Base-by-base conservation (phyloP, 2,329 filamentous ascomycete species). In the Dothidotthia symphoricarpi region DNA sequence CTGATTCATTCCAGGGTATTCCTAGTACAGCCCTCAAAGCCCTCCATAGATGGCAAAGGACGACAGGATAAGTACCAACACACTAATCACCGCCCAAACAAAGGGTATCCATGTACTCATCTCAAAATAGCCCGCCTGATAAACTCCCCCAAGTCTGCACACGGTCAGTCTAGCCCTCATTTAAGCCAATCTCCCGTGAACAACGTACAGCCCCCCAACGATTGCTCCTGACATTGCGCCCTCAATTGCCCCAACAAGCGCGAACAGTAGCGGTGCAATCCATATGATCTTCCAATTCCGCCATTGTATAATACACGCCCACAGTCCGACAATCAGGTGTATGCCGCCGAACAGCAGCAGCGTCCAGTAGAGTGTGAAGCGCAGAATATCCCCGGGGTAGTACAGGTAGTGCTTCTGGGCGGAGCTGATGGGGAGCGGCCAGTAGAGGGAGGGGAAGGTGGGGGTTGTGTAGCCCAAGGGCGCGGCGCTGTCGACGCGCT, bases 71-170 rank as follows among this genome's bases (percentile, higher is more conserved):
- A 96, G 72, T 19, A 94, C 77, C 31, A 95, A 66, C 8, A 91
- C 82, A 63, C 88, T 95, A 64, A 91, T 85, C 59, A 87, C 77
- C 1, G 82, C 87, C 90, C 90, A 95, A 15, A 90, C 78, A 58
- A 93, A 85, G 0, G 90, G 90, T 34, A 95, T 86, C 89, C 89
- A 95, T 0, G 90, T 95, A 30, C 88, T 91, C 88, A 95, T 93
- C 56, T 82, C 76, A 63, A 91, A 95, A 67, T 85, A 88, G 28
- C 88, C 90, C 2, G 85, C 79, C 53, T 82, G 79, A 61, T 95
- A 95, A 24, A 91, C 80, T 7, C 84, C 86, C 10, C 86, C 88
- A 14, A 94, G 71, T 32, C 86, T 90, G 36, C 6, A 16, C 9
- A 29, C 3, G 14, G 36, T 50, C 35, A 51, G 46, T 34, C 47